Evolutionary conservation across 2,329 filamentous ascomycete species (phyloP).

Genomic region (Sarocladium brachiariae): DNA sequence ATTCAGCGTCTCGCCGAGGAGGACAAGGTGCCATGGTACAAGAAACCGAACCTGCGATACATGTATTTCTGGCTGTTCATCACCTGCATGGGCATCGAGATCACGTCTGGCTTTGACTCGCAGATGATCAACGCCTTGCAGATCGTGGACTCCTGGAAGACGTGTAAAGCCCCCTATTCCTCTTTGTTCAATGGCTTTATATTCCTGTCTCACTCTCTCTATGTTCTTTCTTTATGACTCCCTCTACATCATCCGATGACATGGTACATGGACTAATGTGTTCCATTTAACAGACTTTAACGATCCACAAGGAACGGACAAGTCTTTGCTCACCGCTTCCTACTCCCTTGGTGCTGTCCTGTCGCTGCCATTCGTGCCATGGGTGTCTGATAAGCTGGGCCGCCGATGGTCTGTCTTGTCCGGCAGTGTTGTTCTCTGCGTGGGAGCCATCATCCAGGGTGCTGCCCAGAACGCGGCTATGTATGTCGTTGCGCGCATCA

Average conservation of each 20-base stretch:
- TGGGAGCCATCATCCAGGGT: conserved; percentile 46
- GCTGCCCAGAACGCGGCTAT: conserved; percentile 27
- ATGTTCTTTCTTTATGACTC: too few relatives aligned
- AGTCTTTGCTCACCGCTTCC: conserved; percentile 37
- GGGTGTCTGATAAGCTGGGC: conserved; percentile 48
- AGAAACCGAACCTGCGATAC: conserved; percentile 49
- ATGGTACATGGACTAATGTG: too few relatives aligned
- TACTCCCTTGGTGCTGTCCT: conserved; percentile 54
- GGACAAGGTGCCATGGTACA: conserved; percentile 44
- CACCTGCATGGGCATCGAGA: conserved; percentile 41
- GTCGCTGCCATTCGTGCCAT: conserved; percentile 50
- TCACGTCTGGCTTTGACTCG: conserved; percentile 39
- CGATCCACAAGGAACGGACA: conserved; percentile 6
- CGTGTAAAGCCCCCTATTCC: conserved; percentile 27
- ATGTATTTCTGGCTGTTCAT: conserved; percentile 53
- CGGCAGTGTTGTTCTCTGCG: conserved; percentile 35
- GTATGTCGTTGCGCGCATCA: conserved; percentile 53
- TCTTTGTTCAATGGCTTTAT: too few relatives aligned
- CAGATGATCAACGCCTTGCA: conserved; percentile 39
- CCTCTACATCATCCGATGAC: too few relatives aligned
- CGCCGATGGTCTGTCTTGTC: conserved; percentile 10
- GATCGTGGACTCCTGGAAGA: conserved; percentile 28
- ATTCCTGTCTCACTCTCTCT: too few relatives aligned
- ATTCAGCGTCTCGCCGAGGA: conserved; percentile 18
- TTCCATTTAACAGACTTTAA: too few relatives aligned